phyloP scores from a whole-genome alignment of 208 protist genomes.

The Wallacemonas sp. region DNA sequence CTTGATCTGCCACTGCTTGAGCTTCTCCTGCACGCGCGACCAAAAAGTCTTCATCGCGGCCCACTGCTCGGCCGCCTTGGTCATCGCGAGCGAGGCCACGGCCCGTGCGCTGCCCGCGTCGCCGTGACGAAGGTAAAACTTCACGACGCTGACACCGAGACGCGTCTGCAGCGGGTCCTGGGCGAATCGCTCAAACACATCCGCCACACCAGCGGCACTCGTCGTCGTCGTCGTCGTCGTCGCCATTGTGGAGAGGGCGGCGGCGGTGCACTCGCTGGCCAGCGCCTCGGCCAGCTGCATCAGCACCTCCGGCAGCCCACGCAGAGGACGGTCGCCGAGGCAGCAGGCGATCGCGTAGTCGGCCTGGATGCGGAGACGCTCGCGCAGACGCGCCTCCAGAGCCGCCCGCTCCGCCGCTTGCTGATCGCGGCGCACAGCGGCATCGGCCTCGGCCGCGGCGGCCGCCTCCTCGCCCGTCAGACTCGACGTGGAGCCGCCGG shows the following conservation, averaged over 20 bases:
- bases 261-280: conserved; percentile 2
- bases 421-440: background rate
- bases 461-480: conserved; percentile 9
- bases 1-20: conserved; percentile 34
- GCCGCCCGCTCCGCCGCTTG: background rate
- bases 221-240: background rate
- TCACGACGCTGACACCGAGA: conserved; percentile 8
- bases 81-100: background rate
- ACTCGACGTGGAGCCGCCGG: background rate
- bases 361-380: conserved; percentile 10
- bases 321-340: conserved; percentile 17
- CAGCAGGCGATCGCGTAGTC: background rate
- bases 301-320: conserved; percentile 44
- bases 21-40: conserved; percentile 9
- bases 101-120: background rate
- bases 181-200: conserved; percentile 5
- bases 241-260: conserved; percentile 7
- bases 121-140: conserved; percentile 19
- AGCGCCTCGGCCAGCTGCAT: conserved; percentile 34
- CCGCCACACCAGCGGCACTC: background rate
- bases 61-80: conserved; percentile 22
- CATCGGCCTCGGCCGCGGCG: background rate
- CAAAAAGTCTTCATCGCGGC: conserved; percentile 24
- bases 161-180: conserved; percentile 15
- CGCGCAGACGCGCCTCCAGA: background rate